Percentiles rank a stretch among this genome's conserved stretches.
These are phyloP conservation scores for Arbutus unedo DNA, from an alignment of 148 eudicot species.

Conservation along the genomic window DNA sequence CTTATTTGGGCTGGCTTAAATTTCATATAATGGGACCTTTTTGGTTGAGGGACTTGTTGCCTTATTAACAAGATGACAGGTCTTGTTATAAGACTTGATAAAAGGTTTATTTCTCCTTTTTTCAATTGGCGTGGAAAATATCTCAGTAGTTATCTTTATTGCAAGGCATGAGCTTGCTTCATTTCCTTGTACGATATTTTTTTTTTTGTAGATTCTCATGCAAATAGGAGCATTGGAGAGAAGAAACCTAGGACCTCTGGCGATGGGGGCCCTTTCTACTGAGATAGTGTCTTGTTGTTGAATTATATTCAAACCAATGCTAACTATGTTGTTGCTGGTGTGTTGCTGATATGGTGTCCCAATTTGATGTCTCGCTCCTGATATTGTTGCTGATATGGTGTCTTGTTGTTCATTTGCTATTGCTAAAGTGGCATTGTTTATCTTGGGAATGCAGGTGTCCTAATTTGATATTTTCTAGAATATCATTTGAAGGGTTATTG, in stretches of 20 bases:
- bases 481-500: too few relatives aligned
- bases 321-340: too few relatives aligned
- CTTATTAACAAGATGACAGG: neutral
- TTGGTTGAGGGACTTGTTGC: neutral
- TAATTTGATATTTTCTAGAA: too few relatives aligned
- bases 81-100: neutral
- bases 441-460: too few relatives aligned
- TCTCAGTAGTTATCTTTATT: neutral
- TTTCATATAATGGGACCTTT: neutral
- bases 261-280: constrained; percentile 72
- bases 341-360: too few relatives aligned
- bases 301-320: too few relatives aligned
- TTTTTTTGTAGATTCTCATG: constrained; percentile 38
- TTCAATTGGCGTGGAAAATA: neutral
- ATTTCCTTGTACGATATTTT: neutral
- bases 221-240: constrained; percentile 87
- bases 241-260: constrained; percentile 64
- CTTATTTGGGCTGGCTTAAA: neutral
- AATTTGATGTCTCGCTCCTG: too few relatives aligned
- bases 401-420: too few relatives aligned
- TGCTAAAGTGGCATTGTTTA: too few relatives aligned
- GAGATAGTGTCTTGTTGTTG: too few relatives aligned
- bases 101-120: neutral
- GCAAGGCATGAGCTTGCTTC: constrained; percentile 10
- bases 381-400: too few relatives aligned